These are phyloP conservation scores for Zasmidium citrigriseum DNA, from an alignment of 2,329 filamentous ascomycete genomes.

Conservation along the genomic window DNA sequence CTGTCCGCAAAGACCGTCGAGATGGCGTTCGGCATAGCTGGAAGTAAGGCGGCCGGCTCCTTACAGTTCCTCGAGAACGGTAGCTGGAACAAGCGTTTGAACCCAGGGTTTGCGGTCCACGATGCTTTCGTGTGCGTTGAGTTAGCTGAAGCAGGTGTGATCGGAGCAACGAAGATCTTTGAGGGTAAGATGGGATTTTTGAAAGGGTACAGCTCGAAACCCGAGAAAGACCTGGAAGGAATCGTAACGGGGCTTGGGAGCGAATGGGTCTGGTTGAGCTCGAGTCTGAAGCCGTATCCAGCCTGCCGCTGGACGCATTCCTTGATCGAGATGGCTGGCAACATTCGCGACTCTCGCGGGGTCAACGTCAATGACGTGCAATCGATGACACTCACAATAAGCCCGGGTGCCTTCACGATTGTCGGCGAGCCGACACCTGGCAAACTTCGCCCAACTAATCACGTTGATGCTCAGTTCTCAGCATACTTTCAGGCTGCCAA, in stretches of 20 bases:
- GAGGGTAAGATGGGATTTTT: conserved; percentile 35
- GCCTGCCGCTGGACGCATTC: conserved; percentile 36
- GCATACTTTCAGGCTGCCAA: conserved; percentile 38
- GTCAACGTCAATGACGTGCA: conserved; percentile 20
- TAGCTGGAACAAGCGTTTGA: conserved; percentile 41
- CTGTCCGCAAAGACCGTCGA: conserved; percentile 29
- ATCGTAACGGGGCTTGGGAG: conserved; percentile 24
- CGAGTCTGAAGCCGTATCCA: conserved; percentile 33
- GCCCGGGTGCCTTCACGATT: conserved; percentile 27
- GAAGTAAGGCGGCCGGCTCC: conserved; percentile 39
- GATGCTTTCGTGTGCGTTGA: conserved; percentile 40
- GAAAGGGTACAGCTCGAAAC: conserved; percentile 31
- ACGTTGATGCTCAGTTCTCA: conserved; percentile 39
- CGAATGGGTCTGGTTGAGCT: conserved; percentile 29
- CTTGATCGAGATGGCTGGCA: conserved; percentile 33
- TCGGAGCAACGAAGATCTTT: conserved; percentile 29
- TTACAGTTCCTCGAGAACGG: conserved; percentile 45
- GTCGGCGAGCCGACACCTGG: conserved; percentile 38
- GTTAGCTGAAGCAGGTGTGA: conserved; percentile 38
- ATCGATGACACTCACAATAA: conserved; percentile 24
- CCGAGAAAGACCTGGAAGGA: conserved; percentile 24
- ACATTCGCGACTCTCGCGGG: conserved; percentile 12
- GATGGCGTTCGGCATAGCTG: conserved; percentile 40
- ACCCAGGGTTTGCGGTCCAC: conserved; percentile 42
- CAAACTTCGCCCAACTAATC: conserved; percentile 38